Evolutionary conservation across 192 early-diverging fungal species (phyloP).

Genomic region (Coemansia sp.): DNA sequence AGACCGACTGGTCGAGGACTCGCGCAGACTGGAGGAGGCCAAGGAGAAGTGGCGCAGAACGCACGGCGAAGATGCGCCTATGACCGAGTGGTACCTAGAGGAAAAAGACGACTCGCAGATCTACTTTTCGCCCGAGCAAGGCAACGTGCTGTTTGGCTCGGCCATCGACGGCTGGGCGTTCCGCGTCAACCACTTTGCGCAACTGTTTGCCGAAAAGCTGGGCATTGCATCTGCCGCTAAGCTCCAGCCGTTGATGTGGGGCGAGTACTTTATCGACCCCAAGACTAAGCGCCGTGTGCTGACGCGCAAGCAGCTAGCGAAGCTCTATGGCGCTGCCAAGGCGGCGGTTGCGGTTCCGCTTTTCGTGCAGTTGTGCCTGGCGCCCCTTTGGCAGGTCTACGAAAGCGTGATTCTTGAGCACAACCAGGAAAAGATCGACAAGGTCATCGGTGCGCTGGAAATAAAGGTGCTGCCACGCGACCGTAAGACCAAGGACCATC

Average conservation of each 20-base stretch:
- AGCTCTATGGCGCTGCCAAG: constrained; percentile 52
- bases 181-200: constrained; percentile 87
- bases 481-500: constrained; percentile 77
- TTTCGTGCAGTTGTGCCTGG: constrained; percentile 94
- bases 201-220: constrained; percentile 85
- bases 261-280: constrained; percentile 94
- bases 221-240: constrained; percentile 35
- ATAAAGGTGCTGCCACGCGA: constrained; percentile 92
- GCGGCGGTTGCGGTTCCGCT: constrained; percentile 56
- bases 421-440: constrained; percentile 83
- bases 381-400: constrained; percentile 95
- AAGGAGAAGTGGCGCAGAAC: constrained; percentile 51
- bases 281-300: constrained; percentile 87
- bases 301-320: constrained; percentile 80
- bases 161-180: constrained; percentile 99
- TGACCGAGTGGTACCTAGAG: constrained; percentile 78
- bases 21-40: constrained; percentile 64
- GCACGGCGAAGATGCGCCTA: constrained; percentile 54
- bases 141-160: constrained; percentile 95
- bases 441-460: constrained; percentile 83
- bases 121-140: constrained; percentile 92
- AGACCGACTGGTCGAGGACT: constrained; percentile 77
- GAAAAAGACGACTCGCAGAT: constrained; percentile 91
- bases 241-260: constrained; percentile 89
- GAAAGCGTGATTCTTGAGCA: constrained; percentile 66